A percentile compares a stretch with the other conserved stretches of the same genome.
phyloP scores from a whole-genome alignment of 2,329 filamentous ascomycete species.

The Aureobasidium sp. region DNA sequence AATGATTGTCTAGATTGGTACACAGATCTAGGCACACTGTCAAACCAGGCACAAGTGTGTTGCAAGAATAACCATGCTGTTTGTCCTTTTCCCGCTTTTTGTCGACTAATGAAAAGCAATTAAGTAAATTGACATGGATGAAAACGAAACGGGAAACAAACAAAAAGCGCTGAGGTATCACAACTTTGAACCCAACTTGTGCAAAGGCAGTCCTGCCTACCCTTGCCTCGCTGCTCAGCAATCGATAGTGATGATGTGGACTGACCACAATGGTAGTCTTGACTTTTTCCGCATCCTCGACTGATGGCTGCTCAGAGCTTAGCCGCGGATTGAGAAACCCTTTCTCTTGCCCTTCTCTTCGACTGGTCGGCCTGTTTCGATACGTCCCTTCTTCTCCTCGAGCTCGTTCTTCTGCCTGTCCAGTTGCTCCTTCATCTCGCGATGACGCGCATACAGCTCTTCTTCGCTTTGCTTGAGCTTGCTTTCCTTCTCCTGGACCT shows the following conservation, averaged over 20 bases:
- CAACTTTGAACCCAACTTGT: constrained; percentile 19
- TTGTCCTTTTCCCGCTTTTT: constrained; percentile 6
- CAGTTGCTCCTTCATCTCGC: constrained; percentile 99
- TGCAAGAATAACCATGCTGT: constrained; percentile 14
- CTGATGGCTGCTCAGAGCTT: constrained; percentile 10
- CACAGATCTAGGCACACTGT: not conserved
- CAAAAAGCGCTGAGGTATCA: constrained; percentile 26
- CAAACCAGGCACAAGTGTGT: not conserved
- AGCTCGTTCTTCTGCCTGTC: constrained; percentile 90
- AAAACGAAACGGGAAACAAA: constrained; percentile 15
- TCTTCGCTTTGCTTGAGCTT: constrained; percentile 99
- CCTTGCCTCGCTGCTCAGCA: constrained; percentile 14
- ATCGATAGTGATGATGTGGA: constrained; percentile 20
- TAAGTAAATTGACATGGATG: constrained; percentile 16
- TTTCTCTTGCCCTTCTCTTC: constrained; percentile 99
- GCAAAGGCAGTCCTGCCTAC: constrained; percentile 15
- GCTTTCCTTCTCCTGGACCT: constrained; percentile 98
- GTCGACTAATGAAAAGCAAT: constrained; percentile 8
- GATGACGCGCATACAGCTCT: constrained; percentile 93
- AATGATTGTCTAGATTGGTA: not conserved
- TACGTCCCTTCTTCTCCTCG: constrained; percentile 93
- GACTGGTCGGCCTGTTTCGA: constrained; percentile 91
- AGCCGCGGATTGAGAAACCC: constrained; percentile 85
- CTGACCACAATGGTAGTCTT: constrained; percentile 22
- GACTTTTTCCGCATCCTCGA: constrained; percentile 7